phyloP scores from a whole-genome alignment of 805 yeast genomes.

The Ogataea henricii region DNA sequence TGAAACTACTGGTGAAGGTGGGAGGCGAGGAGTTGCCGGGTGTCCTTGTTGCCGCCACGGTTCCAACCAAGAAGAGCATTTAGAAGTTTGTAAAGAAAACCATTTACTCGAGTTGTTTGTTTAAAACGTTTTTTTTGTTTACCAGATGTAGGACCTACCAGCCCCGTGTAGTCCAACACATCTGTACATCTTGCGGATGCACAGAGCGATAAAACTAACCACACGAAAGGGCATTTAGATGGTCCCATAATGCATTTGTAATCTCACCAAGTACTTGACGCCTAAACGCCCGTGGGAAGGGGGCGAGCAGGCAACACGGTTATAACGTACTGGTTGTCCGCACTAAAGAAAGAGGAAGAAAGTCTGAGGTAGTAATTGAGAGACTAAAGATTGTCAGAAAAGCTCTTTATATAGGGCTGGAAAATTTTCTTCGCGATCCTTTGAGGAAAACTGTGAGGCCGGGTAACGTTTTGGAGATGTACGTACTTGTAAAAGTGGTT shows the following conservation, averaged over 20 bases:
- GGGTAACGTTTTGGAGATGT: slow-evolving; percentile 9
- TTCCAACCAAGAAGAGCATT: slow-evolving; percentile 40
- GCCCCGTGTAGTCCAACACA: slow-evolving; percentile 48
- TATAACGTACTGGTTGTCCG: slow-evolving; percentile 69
- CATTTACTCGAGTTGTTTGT: neutral
- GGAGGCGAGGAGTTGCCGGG: slow-evolving; percentile 71
- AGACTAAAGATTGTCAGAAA: slow-evolving; percentile 10
- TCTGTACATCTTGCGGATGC: slow-evolving; percentile 9
- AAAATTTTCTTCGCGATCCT: neutral
- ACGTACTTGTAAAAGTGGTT: neutral
- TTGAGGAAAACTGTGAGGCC: slow-evolving; percentile 3
- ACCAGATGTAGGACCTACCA: slow-evolving; percentile 61
- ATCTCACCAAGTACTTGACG: slow-evolving; percentile 77
- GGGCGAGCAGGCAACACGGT: slow-evolving; percentile 72
- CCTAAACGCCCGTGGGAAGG: slow-evolving; percentile 45
- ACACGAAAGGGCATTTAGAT: slow-evolving; percentile 69
- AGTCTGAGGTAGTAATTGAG: slow-evolving; percentile 4
- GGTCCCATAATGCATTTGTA: slow-evolving; percentile 45
- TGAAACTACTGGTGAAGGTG: slow-evolving; percentile 52
- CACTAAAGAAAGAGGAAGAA: slow-evolving; percentile 48
- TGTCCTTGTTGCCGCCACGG: slow-evolving; percentile 61
- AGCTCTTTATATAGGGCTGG: slow-evolving; percentile 2
- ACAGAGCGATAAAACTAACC: slow-evolving; percentile 26
- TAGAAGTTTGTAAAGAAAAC: slow-evolving; percentile 12
- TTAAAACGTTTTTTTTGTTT: too few relatives aligned